Percentiles rank a stretch among this genome's conserved stretches.
These are phyloP conservation scores for Cladorrhinum sp. DNA, from an alignment of 2,329 filamentous ascomycete genomes.

Conservation along the genomic window DNA sequence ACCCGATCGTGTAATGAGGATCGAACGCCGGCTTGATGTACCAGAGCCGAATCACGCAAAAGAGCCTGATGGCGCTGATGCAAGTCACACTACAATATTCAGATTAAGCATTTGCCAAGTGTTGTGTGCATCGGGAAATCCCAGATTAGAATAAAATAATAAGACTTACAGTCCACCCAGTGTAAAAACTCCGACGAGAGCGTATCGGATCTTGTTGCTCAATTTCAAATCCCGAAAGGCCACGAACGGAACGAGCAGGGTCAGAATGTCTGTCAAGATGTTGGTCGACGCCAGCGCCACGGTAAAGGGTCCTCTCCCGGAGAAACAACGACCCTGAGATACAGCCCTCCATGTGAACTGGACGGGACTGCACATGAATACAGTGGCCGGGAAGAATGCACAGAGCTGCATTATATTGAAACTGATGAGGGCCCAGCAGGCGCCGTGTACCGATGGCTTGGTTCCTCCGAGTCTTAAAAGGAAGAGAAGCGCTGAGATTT, in stretches of 20 bases:
- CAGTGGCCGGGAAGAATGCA: constrained; percentile 30
- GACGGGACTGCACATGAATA: constrained; percentile 36
- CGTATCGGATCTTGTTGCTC: constrained; percentile 36
- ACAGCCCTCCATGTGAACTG: constrained; percentile 9
- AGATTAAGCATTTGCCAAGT: constrained; percentile 26
- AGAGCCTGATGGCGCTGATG: constrained; percentile 34
- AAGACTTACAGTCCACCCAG: constrained; percentile 37
- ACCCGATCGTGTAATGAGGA: constrained; percentile 32
- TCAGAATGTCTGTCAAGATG: constrained; percentile 34
- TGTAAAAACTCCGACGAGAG: constrained; percentile 39
- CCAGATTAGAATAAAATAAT: background rate
- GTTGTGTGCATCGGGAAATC: background rate
- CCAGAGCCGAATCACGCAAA: constrained; percentile 30
- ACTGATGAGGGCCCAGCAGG: constrained; percentile 32
- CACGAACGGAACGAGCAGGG: constrained; percentile 37
- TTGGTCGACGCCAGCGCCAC: constrained; percentile 29
- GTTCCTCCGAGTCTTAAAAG: constrained; percentile 41
- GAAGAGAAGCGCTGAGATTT: constrained; percentile 45
- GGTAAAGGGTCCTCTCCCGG: constrained; percentile 26
- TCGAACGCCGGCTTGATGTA: constrained; percentile 23
- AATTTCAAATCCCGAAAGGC: constrained; percentile 42
- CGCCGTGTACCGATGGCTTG: constrained; percentile 33
- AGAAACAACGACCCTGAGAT: constrained; percentile 27
- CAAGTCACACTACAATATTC: constrained; percentile 21
- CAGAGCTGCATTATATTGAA: constrained; percentile 32